Percentiles rank a stretch among this genome's conserved stretches.
These are phyloP conservation scores for Botryosphaeria agaves DNA, from an alignment of 2,329 filamentous ascomycete species.

Conservation along the genomic window DNA sequence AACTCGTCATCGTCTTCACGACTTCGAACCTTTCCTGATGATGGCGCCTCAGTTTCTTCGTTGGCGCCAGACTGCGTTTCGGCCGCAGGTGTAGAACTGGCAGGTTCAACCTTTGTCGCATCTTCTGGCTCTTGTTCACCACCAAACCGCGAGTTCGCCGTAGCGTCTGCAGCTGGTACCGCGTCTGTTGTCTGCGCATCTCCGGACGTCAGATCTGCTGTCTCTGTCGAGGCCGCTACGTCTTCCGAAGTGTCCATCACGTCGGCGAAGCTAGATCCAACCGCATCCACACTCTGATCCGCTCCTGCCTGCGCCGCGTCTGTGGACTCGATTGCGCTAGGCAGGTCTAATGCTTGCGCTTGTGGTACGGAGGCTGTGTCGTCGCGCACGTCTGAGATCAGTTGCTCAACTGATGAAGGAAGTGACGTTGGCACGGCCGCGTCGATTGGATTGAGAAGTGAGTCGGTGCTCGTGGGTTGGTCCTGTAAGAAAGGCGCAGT, in stretches of 20 bases:
- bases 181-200: constrained; percentile 4
- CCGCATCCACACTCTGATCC: not conserved
- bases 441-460: constrained; percentile 19
- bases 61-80: constrained; percentile 2
- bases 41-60: constrained; percentile 20
- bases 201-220: too few species aligned
- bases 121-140: too few species aligned
- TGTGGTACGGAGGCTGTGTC: not conserved
- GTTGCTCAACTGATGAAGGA: constrained; percentile 23
- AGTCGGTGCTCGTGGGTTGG: constrained; percentile 19
- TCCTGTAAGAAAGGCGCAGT: constrained; percentile 25
- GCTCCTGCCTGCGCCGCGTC: too few species aligned
- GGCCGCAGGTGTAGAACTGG: not conserved
- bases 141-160: not conserved
- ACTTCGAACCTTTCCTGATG: constrained; percentile 16
- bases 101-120: not conserved
- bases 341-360: too few species aligned
- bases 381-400: constrained; percentile 14
- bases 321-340: too few species aligned
- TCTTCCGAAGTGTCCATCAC: constrained; percentile 13
- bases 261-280: constrained; percentile 5
- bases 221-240: constrained; percentile 5
- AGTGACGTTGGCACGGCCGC: constrained; percentile 10
- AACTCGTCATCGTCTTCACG: constrained; percentile 55
- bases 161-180: too few species aligned